Percentiles rank a stretch among this genome's conserved stretches.
These are phyloP conservation scores for Articulospora tetracladia DNA, from an alignment of 495 filamentous ascomycete species.

Conservation along the genomic window DNA sequence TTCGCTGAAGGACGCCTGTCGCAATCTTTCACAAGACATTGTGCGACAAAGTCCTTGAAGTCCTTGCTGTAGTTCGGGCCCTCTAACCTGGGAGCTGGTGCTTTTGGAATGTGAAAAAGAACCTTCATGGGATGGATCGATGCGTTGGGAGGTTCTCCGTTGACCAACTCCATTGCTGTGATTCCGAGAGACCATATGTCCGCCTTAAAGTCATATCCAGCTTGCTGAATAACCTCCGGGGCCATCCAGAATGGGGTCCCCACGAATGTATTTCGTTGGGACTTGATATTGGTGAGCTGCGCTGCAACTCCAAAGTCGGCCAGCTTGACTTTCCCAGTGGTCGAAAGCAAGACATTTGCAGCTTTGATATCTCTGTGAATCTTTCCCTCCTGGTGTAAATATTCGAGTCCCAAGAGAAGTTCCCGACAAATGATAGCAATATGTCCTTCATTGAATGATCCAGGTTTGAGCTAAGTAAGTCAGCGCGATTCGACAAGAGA, in stretches of 20 bases:
- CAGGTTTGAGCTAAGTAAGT: slow-evolving; percentile 77
- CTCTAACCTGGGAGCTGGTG: slow-evolving; percentile 78
- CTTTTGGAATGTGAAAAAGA: slow-evolving; percentile 94
- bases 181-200: slow-evolving; percentile 98
- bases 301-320: slow-evolving; percentile 98
- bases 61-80: slow-evolving; percentile 80
- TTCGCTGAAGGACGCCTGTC: slow-evolving; percentile 79
- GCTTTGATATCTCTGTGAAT: slow-evolving; percentile 98
- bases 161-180: slow-evolving; percentile 89
- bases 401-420: slow-evolving; percentile 84
- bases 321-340: slow-evolving; percentile 89
- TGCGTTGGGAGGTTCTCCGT: slow-evolving; percentile 89
- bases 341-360: slow-evolving; percentile 83
- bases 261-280: slow-evolving; percentile 97
- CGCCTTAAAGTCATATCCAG: slow-evolving; percentile 94
- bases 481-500: background rate
- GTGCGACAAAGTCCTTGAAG: slow-evolving; percentile 89
- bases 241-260: slow-evolving; percentile 99
- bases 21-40: slow-evolving; percentile 88
- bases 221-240: slow-evolving; percentile 95
- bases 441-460: slow-evolving; percentile 81
- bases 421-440: slow-evolving; percentile 94
- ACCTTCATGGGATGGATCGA: slow-evolving; percentile 97
- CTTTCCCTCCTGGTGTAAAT: slow-evolving; percentile 91
- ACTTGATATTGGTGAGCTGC: slow-evolving; percentile 95